Evolutionary conservation across 1,139 yeast genomes (phyloP).

Genomic region (Suhomyces bribrorum): DNA sequence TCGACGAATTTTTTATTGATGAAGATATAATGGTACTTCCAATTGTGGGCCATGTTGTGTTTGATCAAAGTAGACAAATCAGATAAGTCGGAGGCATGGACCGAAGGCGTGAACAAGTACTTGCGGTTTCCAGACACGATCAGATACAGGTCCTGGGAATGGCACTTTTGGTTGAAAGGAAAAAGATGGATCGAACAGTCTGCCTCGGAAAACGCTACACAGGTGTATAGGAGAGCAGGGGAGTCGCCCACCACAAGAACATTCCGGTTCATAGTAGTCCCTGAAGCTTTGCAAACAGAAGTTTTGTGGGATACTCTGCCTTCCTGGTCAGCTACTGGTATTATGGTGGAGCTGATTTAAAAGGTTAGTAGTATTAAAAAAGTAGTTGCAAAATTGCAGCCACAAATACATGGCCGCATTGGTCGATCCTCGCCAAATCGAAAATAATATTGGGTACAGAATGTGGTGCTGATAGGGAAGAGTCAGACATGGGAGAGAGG

Average conservation of each 20-base stretch:
- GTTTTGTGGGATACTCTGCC: no score
- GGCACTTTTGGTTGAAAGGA: constrained; percentile 9
- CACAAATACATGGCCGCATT: background rate
- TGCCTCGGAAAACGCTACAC: constrained; percentile 6
- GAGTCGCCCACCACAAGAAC: constrained; percentile 15
- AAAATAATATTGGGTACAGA: no score
- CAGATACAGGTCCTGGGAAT: background rate
- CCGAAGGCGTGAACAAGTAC: background rate
- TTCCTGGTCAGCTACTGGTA: no score
- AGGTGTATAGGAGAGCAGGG: constrained; percentile 8
- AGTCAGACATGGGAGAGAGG: no score
- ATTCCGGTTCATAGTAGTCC: background rate
- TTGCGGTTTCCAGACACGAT: background rate
- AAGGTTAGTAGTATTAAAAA: background rate
- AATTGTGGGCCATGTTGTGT: background rate
- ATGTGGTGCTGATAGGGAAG: no score
- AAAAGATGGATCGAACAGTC: constrained; percentile 10
- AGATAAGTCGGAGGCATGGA: constrained; percentile 3
- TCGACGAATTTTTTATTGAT: constrained; percentile 8
- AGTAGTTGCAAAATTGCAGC: background rate
- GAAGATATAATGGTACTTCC: constrained; percentile 8
- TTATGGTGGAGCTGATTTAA: no score
- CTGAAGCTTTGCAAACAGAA: background rate
- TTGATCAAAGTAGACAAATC: constrained; percentile 8
- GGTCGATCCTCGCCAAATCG: no score